A percentile compares a stretch with the other conserved stretches of the same genome.
These are phyloP conservation scores for Oryza rufipogon DNA, from an alignment of 176 grass and related monocot genomes.

Conservation along the genomic window DNA sequence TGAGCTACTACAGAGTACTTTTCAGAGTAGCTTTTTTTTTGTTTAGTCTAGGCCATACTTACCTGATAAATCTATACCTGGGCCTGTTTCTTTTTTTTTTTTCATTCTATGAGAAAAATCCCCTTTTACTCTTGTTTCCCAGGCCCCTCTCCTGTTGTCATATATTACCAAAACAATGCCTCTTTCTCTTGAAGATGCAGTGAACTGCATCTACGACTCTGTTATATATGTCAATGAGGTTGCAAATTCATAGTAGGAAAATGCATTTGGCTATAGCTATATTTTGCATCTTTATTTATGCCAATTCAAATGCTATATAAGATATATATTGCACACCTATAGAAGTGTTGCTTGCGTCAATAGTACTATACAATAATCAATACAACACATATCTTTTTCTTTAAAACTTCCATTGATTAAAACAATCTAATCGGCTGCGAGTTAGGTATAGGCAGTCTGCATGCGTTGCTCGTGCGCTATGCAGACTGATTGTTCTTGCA, in stretches of 20 bases:
- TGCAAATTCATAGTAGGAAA: not conserved
- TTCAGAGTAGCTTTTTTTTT: not conserved
- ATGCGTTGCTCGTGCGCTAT: not conserved
- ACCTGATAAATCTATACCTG: not conserved
- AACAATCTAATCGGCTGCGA: not conserved
- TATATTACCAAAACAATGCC: not conserved
- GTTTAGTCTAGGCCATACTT: not conserved
- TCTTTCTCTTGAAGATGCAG: not conserved
- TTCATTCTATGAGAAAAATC: not conserved
- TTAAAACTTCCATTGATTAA: not conserved
- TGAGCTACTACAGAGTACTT: not conserved
- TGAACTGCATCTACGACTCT: not conserved
- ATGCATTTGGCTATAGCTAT: not conserved
- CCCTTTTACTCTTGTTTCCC: not conserved
- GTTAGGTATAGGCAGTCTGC: not conserved
- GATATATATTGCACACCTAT: not conserved
- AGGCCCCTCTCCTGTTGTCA: not conserved
- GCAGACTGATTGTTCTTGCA: slow-evolving; percentile 15
- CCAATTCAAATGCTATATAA: not conserved
- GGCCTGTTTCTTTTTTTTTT: not conserved
- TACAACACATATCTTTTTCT: not conserved
- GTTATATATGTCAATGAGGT: not conserved
- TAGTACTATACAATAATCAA: not conserved
- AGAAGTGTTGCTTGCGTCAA: not conserved
- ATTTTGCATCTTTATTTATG: not conserved